phyloP scores from a whole-genome alignment of 2,329 filamentous ascomycete species.

The Acrodontium crateriforme region DNA sequence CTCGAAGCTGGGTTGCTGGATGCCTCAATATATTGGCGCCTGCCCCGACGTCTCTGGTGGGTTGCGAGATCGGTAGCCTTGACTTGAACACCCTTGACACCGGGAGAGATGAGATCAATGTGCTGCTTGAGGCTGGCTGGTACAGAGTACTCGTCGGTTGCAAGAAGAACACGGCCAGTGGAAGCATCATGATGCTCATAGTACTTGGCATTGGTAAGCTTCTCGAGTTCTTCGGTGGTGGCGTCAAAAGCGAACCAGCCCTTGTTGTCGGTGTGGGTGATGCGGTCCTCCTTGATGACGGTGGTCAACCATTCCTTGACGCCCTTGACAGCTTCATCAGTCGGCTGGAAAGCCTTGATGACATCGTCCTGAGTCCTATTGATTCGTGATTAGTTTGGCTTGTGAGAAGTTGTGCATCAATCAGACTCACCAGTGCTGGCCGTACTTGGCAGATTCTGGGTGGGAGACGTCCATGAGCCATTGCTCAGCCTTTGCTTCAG shows the following conservation, averaged over 20 bases:
- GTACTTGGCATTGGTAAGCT: slow-evolving; percentile 15
- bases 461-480: slow-evolving; percentile 10
- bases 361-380: slow-evolving; percentile 12
- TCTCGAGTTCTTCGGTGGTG: slow-evolving; percentile 14
- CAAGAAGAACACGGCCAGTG: slow-evolving; percentile 9
- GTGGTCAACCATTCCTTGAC: slow-evolving; percentile 15
- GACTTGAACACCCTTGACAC: slow-evolving; percentile 14
- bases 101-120: slow-evolving; percentile 18
- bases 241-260: slow-evolving; percentile 22
- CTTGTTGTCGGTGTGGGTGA: slow-evolving; percentile 21
- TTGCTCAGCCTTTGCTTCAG: slow-evolving; percentile 4
- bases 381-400: too few species aligned
- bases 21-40: slow-evolving; percentile 1
- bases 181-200: slow-evolving; percentile 14
- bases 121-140: slow-evolving; percentile 10
- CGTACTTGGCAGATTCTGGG: slow-evolving; percentile 4
- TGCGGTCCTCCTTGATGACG: slow-evolving; percentile 7
- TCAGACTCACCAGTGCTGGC: slow-evolving; percentile 1
- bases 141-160: slow-evolving; percentile 15
- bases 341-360: slow-evolving; percentile 12
- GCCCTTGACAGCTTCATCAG: slow-evolving; percentile 11
- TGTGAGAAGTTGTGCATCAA: too few species aligned
- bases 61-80: slow-evolving; percentile 3
- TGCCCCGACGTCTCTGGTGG: slow-evolving; percentile 3
- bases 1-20: slow-evolving; percentile 5